Evolutionary conservation across 352 stramenopile species (phyloP), one percentile per base, ranked within the genome.

Genomic region (Phytopythium chamaehyphon): DNA sequence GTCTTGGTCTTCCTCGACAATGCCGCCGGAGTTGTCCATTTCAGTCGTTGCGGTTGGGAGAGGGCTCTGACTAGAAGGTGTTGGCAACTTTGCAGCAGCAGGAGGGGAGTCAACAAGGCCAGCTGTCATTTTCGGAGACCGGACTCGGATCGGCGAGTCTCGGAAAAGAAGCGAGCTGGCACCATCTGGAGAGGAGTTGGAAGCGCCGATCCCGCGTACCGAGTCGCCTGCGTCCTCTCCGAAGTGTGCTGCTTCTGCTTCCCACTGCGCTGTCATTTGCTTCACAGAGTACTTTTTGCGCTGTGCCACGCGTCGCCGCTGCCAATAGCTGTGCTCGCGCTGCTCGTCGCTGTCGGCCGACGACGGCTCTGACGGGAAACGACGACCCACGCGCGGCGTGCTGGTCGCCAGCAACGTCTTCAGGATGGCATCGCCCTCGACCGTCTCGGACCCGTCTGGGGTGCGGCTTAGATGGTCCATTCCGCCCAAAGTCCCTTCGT

Each of bases 381-480:
- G 60, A 22, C 79, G 66, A 12, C 60, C 60, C 0, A 66, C 56
- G 8, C 79, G 60, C 9, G 76, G 76, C 3, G 73, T 86, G 6
- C 55, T 71, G 11, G 56, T 55, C 26, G 45, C 48, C 60, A 86
- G 55, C 36, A 90, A 58, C 28, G 68, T 64, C 15, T 76, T 51
- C 8, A 87, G 33, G 42, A 90, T 90, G 26, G 65, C 74, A 22
- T 75, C 64, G n/a, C 79, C 79, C 42, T 90, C 79, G 10, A 90
- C 66, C 6, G 71, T 85, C 57, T 87, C 80, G 0, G 62, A 61
- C 9, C 80, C 63, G 12, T 79, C 62, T 15, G 49, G 37, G 16
- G 82, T 55, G 8, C 57, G 43, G 12, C 65, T 55, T 24, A 87
- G 53, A 45, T 87, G 71, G n/a, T 86, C 66, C 16, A 81, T 62